phyloP scores from a whole-genome alignment of 768 basidiomycete genomes.

The Kwoniella botswanensis region DNA sequence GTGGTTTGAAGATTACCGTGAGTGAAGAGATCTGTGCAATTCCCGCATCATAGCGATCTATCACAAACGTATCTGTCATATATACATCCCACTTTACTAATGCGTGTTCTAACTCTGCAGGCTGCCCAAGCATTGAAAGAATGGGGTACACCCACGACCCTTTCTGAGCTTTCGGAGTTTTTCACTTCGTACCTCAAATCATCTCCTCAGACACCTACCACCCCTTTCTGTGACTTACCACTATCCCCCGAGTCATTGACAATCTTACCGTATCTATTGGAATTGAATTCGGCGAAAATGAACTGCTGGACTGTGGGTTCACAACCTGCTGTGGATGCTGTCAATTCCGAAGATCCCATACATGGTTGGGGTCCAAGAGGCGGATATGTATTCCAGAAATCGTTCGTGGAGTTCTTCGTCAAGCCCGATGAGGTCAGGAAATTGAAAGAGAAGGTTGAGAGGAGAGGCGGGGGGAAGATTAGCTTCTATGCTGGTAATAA shows the following conservation, averaged over 20 bases:
- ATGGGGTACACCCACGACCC: conserved; percentile 76
- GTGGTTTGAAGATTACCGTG: conserved; percentile 57
- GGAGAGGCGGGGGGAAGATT: conserved; percentile 60
- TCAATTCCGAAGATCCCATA: conserved; percentile 71
- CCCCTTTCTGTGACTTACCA: conserved; percentile 85
- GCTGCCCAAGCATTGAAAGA: conserved; percentile 67
- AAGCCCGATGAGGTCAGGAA: conserved; percentile 50
- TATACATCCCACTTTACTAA: too few species aligned
- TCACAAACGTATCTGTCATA: too few species aligned
- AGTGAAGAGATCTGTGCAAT: conserved; percentile 16
- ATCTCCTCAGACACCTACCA: conserved; percentile 70
- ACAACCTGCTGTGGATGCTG: conserved; percentile 89
- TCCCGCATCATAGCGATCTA: too few species aligned
- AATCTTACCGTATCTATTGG: conserved; percentile 77
- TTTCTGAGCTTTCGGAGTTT: conserved; percentile 74
- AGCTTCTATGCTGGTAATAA: conserved; percentile 85
- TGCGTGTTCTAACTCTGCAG: conserved; percentile 57
- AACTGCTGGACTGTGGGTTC: conserved; percentile 98
- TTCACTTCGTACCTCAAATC: conserved; percentile 79
- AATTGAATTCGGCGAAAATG: conserved; percentile 66
- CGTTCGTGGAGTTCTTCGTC: conserved; percentile 96
- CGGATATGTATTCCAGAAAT: conserved; percentile 97
- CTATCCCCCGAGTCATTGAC: conserved; percentile 79
- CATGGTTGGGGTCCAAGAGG: conserved; percentile 92
- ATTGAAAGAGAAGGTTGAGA: conserved; percentile 66